Conservation (phyloP, 176 grass and related monocot genomes). For the Puccinellia tenuiflora region DNA sequence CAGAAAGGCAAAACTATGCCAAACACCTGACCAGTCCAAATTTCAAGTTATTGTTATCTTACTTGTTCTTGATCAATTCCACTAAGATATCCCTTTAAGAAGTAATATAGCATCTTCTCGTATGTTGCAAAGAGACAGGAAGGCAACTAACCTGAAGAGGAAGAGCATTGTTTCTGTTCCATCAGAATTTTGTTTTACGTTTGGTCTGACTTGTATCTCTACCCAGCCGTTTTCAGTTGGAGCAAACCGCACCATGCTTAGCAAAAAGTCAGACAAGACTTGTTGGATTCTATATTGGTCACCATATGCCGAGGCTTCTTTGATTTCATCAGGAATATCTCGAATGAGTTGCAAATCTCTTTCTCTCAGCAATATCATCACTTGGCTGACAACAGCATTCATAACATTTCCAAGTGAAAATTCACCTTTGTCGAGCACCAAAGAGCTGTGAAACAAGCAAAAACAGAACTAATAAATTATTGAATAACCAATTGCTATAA, state of each 20-base stretch:
- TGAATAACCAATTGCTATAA: conserved; percentile 4
- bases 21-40: neutral
- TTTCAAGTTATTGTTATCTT: neutral
- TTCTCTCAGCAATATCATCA: conserved; percentile 88
- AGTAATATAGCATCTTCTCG: neutral
- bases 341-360: conserved; percentile 86
- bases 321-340: conserved; percentile 97
- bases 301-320: conserved; percentile 63
- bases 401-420: conserved; percentile 80
- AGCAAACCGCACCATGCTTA: conserved; percentile 77
- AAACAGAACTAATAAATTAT: conserved; percentile 15
- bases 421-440: conserved; percentile 78
- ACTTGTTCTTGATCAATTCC: conserved; percentile 16
- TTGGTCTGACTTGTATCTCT: conserved; percentile 88
- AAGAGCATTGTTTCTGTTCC: conserved; percentile 56
- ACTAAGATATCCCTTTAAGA: neutral
- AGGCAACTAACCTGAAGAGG: conserved; percentile 73
- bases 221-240: conserved; percentile 81
- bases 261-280: conserved; percentile 85
- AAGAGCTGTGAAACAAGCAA: conserved; percentile 51
- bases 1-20: neutral
- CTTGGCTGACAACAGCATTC: conserved; percentile 95
- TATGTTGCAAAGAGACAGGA: conserved; percentile 12
- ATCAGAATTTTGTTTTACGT: conserved; percentile 60
- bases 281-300: conserved; percentile 96